Evolutionary conservation across 192 early-diverging fungal species (phyloP).

Genomic region (Coemansia sp.): DNA sequence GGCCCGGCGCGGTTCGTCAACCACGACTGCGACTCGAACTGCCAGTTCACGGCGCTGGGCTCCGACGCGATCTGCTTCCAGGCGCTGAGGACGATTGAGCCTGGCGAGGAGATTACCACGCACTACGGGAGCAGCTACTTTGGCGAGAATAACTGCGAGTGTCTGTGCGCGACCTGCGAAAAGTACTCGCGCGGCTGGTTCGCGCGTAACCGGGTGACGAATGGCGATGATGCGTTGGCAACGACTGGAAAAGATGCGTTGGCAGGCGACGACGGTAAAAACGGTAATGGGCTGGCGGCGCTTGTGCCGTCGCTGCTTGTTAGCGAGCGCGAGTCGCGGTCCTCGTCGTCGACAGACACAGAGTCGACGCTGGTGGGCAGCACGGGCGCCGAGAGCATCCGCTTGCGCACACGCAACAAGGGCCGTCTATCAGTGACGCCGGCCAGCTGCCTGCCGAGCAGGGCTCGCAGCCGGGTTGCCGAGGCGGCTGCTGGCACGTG

Average conservation of each 20-base stretch:
- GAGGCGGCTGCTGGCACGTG: background rate
- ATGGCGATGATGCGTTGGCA: too few species aligned
- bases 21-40: slow-evolving; percentile 72
- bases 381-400: background rate
- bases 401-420: slow-evolving; percentile 43
- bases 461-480: background rate
- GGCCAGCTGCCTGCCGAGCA: slow-evolving; percentile 17
- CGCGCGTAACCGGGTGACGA: slow-evolving; percentile 3
- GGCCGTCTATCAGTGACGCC: slow-evolving; percentile 36
- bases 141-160: slow-evolving; percentile 64
- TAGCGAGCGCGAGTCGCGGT: background rate
- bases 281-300: background rate
- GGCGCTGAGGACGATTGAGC: slow-evolving; percentile 59
- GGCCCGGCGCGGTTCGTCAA: slow-evolving; percentile 76
- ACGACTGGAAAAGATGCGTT: too few species aligned
- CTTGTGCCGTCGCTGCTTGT: background rate
- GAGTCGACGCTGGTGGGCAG: slow-evolving; percentile 12
- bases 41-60: slow-evolving; percentile 45
- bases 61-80: slow-evolving; percentile 62
- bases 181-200: slow-evolving; percentile 51
- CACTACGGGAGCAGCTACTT: slow-evolving; percentile 70
- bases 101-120: slow-evolving; percentile 71
- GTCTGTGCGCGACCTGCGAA: slow-evolving; percentile 74
- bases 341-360: slow-evolving; percentile 20
- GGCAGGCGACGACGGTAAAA: background rate